Evolutionary conservation across 805 yeast genomes (phyloP).

Genomic region (Ogataea trehalophila): DNA sequence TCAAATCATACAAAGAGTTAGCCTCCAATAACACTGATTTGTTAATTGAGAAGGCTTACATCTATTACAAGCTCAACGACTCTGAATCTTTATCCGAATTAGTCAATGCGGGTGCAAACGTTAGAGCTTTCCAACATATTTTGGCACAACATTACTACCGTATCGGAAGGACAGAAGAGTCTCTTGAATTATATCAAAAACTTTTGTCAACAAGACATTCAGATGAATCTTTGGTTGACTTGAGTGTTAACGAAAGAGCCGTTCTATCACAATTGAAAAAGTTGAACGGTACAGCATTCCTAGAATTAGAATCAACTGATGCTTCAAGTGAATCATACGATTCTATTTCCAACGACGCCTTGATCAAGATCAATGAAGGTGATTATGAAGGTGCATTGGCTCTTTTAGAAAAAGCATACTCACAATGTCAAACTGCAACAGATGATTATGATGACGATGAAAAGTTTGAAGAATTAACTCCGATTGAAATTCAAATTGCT

Average conservation of each 20-base stretch:
- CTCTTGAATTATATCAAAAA: conserved; percentile 42
- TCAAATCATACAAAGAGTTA: conserved; percentile 26
- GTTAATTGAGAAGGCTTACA: conserved; percentile 51
- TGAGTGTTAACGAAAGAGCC: conserved; percentile 64
- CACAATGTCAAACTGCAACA: conserved; percentile 34
- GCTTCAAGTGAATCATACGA: conserved; percentile 41
- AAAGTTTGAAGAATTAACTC: conserved; percentile 46
- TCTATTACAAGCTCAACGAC: conserved; percentile 48
- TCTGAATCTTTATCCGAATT: conserved; percentile 22
- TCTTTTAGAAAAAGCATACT: conserved; percentile 42
- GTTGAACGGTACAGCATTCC: conserved; percentile 2
- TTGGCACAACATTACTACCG: conserved; percentile 50
- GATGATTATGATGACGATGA: conserved; percentile 43
- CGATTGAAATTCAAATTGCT: conserved; percentile 58
- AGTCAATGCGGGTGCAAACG: conserved; percentile 7
- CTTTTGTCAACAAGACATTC: conserved; percentile 30
- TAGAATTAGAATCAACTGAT: conserved; percentile 9
- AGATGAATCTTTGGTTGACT: conserved; percentile 32
- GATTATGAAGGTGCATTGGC: conserved; percentile 37
- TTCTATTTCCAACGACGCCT: conserved; percentile 53
- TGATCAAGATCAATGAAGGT: conserved; percentile 40
- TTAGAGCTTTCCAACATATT: conserved; percentile 42
- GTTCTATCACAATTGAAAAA: conserved; percentile 45
- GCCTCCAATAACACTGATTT: conserved; percentile 24
- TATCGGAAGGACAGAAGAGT: conserved; percentile 39